Conservation (phyloP, 2,329 filamentous ascomycete species). For the Colletotrichum acutatum region DNA sequence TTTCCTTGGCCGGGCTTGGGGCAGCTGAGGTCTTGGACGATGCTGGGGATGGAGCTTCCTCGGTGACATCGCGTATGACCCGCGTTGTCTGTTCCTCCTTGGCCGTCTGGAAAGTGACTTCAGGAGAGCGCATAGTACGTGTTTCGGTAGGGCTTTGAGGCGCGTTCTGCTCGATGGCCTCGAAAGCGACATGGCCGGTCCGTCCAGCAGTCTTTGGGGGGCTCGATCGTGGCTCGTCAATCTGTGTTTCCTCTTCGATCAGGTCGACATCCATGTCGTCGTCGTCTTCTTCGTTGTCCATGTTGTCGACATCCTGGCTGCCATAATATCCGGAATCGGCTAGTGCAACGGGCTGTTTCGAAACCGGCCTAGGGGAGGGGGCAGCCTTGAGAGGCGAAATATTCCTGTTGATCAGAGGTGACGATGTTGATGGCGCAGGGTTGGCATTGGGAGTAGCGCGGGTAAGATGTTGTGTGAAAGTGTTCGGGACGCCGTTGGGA, state of each 20-base stretch:
- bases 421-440: conserved; percentile 59
- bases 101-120: conserved; percentile 55
- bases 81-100: conserved; percentile 55
- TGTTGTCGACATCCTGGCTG: conserved; percentile 56
- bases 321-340: conserved; percentile 80
- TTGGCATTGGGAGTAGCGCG: conserved; percentile 68
- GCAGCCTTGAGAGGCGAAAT: conserved; percentile 46
- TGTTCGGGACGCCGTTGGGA: conserved; percentile 64
- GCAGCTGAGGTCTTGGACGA: conserved; percentile 20
- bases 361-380: conserved; percentile 45
- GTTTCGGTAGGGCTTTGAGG: conserved; percentile 37
- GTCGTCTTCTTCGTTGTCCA: conserved; percentile 50
- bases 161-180: conserved; percentile 24
- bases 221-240: conserved; percentile 27
- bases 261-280: conserved; percentile 57
- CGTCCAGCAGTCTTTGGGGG: conserved; percentile 24
- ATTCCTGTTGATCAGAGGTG: conserved; percentile 47
- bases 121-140: conserved; percentile 42
- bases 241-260: conserved; percentile 39
- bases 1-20: conserved; percentile 36
- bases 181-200: conserved; percentile 34
- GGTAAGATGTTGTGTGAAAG: conserved; percentile 60
- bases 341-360: conserved; percentile 48
- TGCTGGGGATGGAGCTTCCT: conserved; percentile 27
- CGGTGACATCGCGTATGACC: conserved; percentile 34